Percentiles rank a stretch among this genome's conserved stretches.
phyloP scores from a whole-genome alignment of 306 rosid genomes.

The Hippophae gyantsensis region DNA sequence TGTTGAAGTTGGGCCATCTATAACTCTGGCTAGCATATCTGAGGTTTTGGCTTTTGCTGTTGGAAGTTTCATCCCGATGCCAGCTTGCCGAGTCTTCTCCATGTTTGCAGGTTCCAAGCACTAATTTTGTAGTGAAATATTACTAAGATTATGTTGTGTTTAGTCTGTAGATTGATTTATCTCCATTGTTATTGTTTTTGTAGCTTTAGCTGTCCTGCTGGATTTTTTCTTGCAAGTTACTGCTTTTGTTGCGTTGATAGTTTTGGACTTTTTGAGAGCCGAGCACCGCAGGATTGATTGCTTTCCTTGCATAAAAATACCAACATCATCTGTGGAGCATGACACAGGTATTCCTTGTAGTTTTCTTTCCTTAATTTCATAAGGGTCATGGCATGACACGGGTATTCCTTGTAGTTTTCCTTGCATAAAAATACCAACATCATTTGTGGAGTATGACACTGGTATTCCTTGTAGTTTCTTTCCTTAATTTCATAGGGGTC shows the following conservation, averaged over 20 bases:
- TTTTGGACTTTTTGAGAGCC: conserved; percentile 70
- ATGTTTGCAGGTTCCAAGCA: conserved; percentile 74
- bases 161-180: conserved; percentile 3
- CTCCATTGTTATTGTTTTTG: conserved; percentile 14
- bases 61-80: conserved; percentile 89
- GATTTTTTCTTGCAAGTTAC: conserved; percentile 91
- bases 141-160: background rate
- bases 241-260: conserved; percentile 77
- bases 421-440: conserved; percentile 53
- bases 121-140: too few species aligned
- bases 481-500: too few species aligned
- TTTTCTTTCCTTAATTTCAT: too few species aligned
- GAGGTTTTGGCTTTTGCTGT: conserved; percentile 96
- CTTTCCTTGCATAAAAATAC: conserved; percentile 74
- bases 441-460: conserved; percentile 40
- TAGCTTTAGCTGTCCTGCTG: conserved; percentile 93
- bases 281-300: conserved; percentile 81
- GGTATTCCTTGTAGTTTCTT: conserved; percentile 29
- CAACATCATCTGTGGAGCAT: conserved; percentile 35
- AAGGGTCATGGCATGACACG: conserved; percentile 23
- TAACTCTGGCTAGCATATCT: conserved; percentile 79
- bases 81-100: conserved; percentile 97
- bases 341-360: conserved; percentile 44
- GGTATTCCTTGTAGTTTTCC: conserved; percentile 66
- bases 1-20: conserved; percentile 95